Evolutionary conservation across 768 basidiomycete species (phyloP).

Genomic region (Zangia roseola): DNA sequence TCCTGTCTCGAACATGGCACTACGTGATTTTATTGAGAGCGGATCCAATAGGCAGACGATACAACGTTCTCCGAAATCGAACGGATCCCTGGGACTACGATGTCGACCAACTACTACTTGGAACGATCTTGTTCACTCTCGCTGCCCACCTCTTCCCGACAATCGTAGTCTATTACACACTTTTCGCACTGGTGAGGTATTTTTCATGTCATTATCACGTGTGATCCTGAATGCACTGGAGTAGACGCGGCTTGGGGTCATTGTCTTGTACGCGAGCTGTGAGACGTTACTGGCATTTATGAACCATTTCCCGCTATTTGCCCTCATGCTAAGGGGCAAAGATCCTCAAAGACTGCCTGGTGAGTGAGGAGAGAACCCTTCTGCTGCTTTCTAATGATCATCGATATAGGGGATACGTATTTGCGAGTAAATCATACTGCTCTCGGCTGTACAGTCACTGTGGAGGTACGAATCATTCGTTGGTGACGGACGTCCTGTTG

Average conservation of each 20-base stretch:
- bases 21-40: not conserved
- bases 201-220: not conserved
- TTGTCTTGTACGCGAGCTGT: constrained; percentile 59
- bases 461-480: constrained; percentile 16
- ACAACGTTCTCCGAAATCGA: constrained; percentile 83
- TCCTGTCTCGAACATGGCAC: not conserved
- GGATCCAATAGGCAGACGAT: constrained; percentile 68
- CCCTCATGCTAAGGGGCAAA: constrained; percentile 78
- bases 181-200: constrained; percentile 65
- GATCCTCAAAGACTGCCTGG: constrained; percentile 84
- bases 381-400: not conserved
- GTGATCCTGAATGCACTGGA: not conserved
- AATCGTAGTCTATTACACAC: constrained; percentile 76
- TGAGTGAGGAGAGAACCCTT: constrained; percentile 23
- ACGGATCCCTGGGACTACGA: constrained; percentile 90
- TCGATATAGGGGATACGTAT: constrained; percentile 27
- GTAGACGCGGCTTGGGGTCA: constrained; percentile 53
- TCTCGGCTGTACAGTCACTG: constrained; percentile 18
- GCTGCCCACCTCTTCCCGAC: constrained; percentile 84
- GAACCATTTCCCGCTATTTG: constrained; percentile 93
- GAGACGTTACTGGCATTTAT: constrained; percentile 73
- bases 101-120: constrained; percentile 91
- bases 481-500: not conserved
- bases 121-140: constrained; percentile 85
- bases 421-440: constrained; percentile 26